Evolutionary conservation across 192 early-diverging fungal genomes (phyloP), one percentile per base, ranked within the genome.

Genomic region (Spizellomyces punctatus): DNA sequence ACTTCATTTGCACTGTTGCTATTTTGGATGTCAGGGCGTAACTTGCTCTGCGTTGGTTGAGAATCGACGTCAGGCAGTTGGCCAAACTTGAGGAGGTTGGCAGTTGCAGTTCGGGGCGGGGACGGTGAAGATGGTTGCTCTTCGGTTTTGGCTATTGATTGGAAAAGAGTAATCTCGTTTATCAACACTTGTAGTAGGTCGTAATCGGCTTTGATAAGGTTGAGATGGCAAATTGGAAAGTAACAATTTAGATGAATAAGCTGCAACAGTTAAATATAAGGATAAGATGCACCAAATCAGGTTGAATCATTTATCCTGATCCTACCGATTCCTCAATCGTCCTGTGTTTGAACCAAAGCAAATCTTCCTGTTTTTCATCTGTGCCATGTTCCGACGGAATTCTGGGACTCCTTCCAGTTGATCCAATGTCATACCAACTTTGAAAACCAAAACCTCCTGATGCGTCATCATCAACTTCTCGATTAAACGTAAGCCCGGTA

Each of bases 281-380:
- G 27, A 36, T 36, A 36, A 36, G 27, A 47, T 21, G 36, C 10
- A 16, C n/a, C 52, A 74, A 10, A 9, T 70, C 58, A 12, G 56
- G 49, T 52, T 43, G 43, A 16, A n/a, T n/a, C 21, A 47, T 17
- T 4, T 14, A 61, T 27, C 14, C 5, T 61, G 0, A 6, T 42
- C 14, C 27, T 85, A 91, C 89, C 45, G 89, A 88, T 12, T 81
- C 85, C 42, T 85, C 79, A 9, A 87, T 78, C 0, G 86, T 85
- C 19, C 78, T 56, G 47, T 86, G 82, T 63, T 85, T 82, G 47
- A 89, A 89, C 55, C 73, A 80, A 42, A 83, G 56, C 6, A 88
- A 67, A 41, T 75, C 78, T 22, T 65, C 55, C 9, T 77, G 65
- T 10, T 66, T 9, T 4, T 65, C 63, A 22, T 27, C 64, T 16